A percentile compares a stretch with the other conserved stretches of the same genome.
phyloP scores from a whole-genome alignment of 2,329 filamentous ascomycete species.

The Knoxdaviesia proteae region DNA sequence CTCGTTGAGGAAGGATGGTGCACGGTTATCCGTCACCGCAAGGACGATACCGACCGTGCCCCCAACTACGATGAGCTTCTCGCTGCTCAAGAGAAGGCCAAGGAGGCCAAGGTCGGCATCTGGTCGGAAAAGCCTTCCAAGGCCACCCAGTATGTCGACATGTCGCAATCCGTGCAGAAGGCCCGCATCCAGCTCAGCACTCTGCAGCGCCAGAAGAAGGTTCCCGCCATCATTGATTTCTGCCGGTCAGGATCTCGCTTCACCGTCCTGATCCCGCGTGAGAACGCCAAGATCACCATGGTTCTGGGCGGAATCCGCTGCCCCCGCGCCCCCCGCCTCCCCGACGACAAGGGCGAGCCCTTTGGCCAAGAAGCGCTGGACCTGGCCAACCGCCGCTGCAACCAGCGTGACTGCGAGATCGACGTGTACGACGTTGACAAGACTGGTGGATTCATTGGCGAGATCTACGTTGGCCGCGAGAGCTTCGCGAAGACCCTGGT shows the following conservation, averaged over 20 bases:
- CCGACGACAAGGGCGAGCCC: constrained; percentile 65
- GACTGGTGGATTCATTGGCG: constrained; percentile 90
- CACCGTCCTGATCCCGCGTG: constrained; percentile 74
- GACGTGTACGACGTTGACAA: constrained; percentile 92
- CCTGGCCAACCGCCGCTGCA: constrained; percentile 67
- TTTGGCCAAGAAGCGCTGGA: constrained; percentile 92
- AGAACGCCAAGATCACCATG: constrained; percentile 85
- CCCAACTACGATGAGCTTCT: constrained; percentile 84
- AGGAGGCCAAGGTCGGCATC: constrained; percentile 79
- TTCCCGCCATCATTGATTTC: constrained; percentile 87
- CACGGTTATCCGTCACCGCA: constrained; percentile 82
- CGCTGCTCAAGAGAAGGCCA: constrained; percentile 60
- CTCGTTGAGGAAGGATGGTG: constrained; percentile 87
- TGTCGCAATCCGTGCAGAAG: constrained; percentile 82
- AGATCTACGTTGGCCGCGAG: constrained; percentile 81
- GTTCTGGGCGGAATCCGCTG: constrained; percentile 85
- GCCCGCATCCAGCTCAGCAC: constrained; percentile 84
- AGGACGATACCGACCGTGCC: constrained; percentile 84
- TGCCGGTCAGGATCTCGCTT: constrained; percentile 95
- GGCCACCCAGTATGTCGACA: constrained; percentile 64
- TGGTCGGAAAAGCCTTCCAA: constrained; percentile 83
- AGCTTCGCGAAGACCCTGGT: constrained; percentile 86
- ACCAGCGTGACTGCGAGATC: constrained; percentile 90
- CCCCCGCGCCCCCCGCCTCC: constrained; percentile 60
- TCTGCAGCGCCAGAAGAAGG: constrained; percentile 74